Percentiles rank a stretch among this genome's conserved stretches.
These are phyloP conservation scores for Cyanophora paradoxa DNA, from an alignment of 78 protist species.

Conservation along the genomic window DNA sequence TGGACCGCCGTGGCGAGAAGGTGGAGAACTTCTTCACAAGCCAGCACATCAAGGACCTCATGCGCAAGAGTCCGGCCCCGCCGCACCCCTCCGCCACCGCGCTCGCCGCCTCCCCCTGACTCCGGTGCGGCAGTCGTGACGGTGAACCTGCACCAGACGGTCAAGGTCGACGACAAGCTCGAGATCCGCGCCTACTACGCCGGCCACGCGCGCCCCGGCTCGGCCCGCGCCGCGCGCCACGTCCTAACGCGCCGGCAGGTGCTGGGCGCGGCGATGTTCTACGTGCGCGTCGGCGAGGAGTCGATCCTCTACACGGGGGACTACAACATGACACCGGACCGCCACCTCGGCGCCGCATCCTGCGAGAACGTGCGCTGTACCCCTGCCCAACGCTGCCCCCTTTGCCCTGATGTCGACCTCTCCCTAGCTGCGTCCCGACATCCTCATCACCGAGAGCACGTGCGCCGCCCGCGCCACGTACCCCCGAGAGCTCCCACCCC, in stretches of 20 bases:
- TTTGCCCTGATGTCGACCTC: background rate
- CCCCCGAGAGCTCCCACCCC: background rate
- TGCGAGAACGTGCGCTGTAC: background rate
- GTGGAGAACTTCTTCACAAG: conserved; percentile 78
- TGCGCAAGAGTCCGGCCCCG: conserved; percentile 73
- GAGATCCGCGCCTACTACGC: conserved; percentile 84
- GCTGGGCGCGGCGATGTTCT: conserved; percentile 95
- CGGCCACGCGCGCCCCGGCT: conserved; percentile 73
- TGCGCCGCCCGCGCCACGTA: conserved; percentile 12
- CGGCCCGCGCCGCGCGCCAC: background rate
- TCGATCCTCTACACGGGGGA: conserved; percentile 95
- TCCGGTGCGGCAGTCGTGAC: conserved; percentile 13
- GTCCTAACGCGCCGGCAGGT: conserved; percentile 6
- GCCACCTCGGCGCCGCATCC: conserved; percentile 73
- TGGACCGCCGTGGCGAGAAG: conserved; percentile 60
- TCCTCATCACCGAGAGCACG: conserved; percentile 95
- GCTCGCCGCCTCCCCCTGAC: too few species aligned
- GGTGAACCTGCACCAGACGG: conserved; percentile 66
- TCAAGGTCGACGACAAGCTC: conserved; percentile 71
- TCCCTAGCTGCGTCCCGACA: conserved; percentile 56
- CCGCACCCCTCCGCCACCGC: too few species aligned
- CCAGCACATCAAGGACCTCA: conserved; percentile 65
- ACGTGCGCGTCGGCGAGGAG: conserved; percentile 65
- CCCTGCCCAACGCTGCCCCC: background rate
- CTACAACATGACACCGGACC: conserved; percentile 96